Evolutionary conservation across 1,284 basidiomycete genomes (phyloP), one percentile per base, ranked within the genome.

Genomic region (Ustilago sp.): DNA sequence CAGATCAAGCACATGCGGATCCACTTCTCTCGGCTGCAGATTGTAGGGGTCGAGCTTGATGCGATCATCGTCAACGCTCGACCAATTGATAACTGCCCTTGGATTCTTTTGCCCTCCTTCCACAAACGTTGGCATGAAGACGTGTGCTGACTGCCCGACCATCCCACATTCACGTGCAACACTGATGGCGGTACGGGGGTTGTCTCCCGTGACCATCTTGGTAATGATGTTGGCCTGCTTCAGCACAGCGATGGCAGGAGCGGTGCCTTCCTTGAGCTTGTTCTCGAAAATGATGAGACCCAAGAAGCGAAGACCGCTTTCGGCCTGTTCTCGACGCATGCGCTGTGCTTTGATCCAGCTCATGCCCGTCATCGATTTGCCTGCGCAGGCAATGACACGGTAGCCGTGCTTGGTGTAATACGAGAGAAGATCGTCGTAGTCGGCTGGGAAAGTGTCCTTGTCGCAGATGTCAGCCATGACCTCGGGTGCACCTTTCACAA

Each of bases 211-310:
- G 64, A 98, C 96, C 97, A 99, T 99, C 76, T 95, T 90, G 82
- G 94, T 96, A 9, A 94, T 93, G 47, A 99, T 89, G 87, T 98
- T 94, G 0, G 97, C 97, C 11, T 90, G 89, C 63, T 94, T 91
- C 17, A 99, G 89, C 0, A 92, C 92, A 73, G 94, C 93, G 66
- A 99, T 98, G 23, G 94, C 94, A 19, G 94, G 93, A 0, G 93
- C 89, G 0, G 97, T 98, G 9, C 93, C 95, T 6, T 93, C 91
- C 86, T 99, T 99, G 74, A 99, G 89, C 88, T 98, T 95, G 89
- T 99, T 99, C 87, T 99, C 97, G 83, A 99, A 99, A 63, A 99
- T 95, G 84, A 99, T 93, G 51, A 99, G 88, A 7, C 97, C 97
- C 13, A 99, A 90, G 88, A 99, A 99, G 56, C 91, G 92, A 9